Base-by-base conservation (phyloP, 768 basidiomycete genomes). In the Podaxis sp. region DNA sequence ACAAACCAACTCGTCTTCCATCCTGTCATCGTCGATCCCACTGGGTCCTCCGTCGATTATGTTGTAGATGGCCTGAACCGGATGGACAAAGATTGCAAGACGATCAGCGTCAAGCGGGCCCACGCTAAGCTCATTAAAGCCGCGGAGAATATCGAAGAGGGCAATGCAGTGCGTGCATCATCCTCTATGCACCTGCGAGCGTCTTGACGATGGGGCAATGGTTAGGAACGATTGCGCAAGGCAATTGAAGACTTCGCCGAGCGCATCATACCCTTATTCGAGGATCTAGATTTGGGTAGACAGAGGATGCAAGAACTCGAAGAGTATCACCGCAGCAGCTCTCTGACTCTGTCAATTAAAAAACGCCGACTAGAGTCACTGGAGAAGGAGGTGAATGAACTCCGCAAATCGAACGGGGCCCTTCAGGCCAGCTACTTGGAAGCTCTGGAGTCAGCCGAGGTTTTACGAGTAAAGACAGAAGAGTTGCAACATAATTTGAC, bases 181-280 rank as follows among this genome's bases (percentile, higher is more conserved):
- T 40, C 16, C 53, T 56, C 44, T 23, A 13, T 35, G 21, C 40
- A 36, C 50, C 53, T 10, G 25, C 38, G 13, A 18, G 23, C 27
- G 35, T 16, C 35, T 37, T 13, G 23, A 28, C 61, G 52, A 32
- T 46, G 57, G n/a, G 38, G 18, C 46, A 5, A 25, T 52, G 14
- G 16, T 38, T 36, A 80, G 79, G 57, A 61, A 2, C 58, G 63
- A 47, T 64, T 82, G 5, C 62, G 75, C n/a, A 62, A 68, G 44
- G 76, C 78, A 2, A 63, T 80, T 4, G 66, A 71, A 25, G 73
- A 78, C 52, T 80, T 82, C 63, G 74, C 72, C 38, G 65, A 72
- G 18, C 75, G 79, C 5, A 76, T 81, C 14, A 65, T 74, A 14
- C 80, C 80, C 6, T 16, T 76, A 1, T 79, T 77, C 57, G 64